Evolutionary conservation across 805 yeast species (phyloP), one percentile per base, ranked within the genome.

Genomic region (Pichia cephalocereana): DNA sequence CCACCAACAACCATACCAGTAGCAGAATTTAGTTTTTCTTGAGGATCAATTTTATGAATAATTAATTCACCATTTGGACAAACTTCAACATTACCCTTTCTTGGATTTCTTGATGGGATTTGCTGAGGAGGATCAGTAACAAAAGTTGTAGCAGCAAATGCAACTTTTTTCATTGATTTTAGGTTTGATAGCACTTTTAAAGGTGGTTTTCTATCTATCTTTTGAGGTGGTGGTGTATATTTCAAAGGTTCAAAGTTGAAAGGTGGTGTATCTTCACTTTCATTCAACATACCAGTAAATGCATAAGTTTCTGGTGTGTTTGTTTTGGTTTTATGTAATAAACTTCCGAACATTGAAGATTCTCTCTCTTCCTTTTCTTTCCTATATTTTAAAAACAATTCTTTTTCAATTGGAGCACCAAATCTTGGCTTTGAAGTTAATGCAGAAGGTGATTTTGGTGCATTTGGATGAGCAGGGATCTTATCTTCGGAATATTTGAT

Each of bases 101-200:
- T 72, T 8, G 97, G 96, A 51, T 74, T 75, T 59, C 95, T 70
- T 2, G 95, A 84, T 2, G 97, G 97, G 52, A 90, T 85, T 61
- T 89, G 96, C 60, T 90, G 97, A 1, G 96, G 96, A 2, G 97
- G 97, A 63, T 90, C 96, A 52, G 71, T 72, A 0, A 72, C 73
- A 52, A 88, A 76, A 46, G 82, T 79, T 45, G 85, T 85, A 6
- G 87, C 72, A 0, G 93, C 88, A 64, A 90, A 90, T 0, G 80
- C 75, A 6, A 88, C 96, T 52, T 90, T 70, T 53, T 77, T 74
- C 61, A 86, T 67, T 15, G 61, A 70, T 57, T 52, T 60, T 9
- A 66, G 47, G 10, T 54, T 58, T 37, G 53, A 49, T 19, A 67
- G 52, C 2, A 51, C 55, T 18, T 54, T 46, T 14, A 68, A 56